These are phyloP conservation scores for Populus deltoides DNA, from an alignment of 345 rosid genomes.

Conservation along the genomic window DNA sequence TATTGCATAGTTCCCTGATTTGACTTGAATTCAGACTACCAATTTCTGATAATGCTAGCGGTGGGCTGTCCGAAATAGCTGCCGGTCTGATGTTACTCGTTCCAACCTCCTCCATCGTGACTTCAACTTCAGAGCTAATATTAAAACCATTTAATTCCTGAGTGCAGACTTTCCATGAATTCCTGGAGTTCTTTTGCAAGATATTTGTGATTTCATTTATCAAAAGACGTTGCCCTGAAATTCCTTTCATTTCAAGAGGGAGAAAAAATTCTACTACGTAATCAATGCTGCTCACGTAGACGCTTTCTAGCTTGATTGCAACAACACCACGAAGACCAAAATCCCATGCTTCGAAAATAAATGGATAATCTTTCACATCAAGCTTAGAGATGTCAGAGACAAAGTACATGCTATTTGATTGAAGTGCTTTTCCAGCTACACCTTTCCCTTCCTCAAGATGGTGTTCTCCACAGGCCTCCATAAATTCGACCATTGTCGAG, in stretches of 20 bases:
- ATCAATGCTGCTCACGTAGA: neutral
- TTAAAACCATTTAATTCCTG: neutral
- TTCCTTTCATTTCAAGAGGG: neutral
- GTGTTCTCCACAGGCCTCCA: neutral
- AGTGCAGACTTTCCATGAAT: neutral
- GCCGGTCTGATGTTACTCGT: neutral
- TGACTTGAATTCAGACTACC: neutral
- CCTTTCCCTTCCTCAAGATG: neutral
- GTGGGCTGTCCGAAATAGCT: neutral
- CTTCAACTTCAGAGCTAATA: neutral
- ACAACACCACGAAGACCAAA: neutral
- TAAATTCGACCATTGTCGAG: neutral
- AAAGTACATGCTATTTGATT: neutral
- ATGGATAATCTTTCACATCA: neutral
- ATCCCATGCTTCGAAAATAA: neutral
- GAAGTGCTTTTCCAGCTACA: conserved; percentile 1
- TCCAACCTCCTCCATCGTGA: neutral
- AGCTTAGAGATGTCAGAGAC: neutral
- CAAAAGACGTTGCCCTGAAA: neutral
- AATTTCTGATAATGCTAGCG: neutral
- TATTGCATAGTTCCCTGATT: neutral
- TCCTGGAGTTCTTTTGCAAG: neutral
- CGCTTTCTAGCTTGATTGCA: neutral
- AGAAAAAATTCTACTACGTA: neutral
- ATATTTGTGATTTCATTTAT: neutral